These are phyloP conservation scores for Globisporangium paddicum DNA, from an alignment of 352 stramenopile genomes.

Conservation along the genomic window DNA sequence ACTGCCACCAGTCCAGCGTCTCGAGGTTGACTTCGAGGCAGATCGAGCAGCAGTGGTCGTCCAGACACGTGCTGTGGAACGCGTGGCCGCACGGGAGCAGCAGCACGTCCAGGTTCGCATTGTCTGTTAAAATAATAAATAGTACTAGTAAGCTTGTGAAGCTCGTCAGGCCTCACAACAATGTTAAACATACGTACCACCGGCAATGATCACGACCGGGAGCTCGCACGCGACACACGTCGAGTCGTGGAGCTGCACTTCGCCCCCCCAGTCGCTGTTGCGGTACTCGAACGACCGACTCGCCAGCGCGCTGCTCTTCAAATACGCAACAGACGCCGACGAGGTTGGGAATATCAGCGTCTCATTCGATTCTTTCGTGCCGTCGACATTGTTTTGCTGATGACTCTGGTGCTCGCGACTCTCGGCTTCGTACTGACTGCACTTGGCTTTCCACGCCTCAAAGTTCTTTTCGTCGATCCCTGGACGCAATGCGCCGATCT, in stretches of 20 bases:
- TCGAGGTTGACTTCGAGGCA: conserved; percentile 59
- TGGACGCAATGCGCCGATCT: conserved; percentile 36
- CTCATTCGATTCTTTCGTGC: neutral
- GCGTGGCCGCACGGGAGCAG: conserved; percentile 78
- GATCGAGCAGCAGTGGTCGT: conserved; percentile 56
- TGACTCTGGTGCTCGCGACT: conserved; percentile 13
- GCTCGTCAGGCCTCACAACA: too few species aligned
- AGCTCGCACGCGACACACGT: conserved; percentile 70
- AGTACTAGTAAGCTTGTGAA: too few species aligned
- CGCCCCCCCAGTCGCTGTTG: conserved; percentile 84
- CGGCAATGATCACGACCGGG: conserved; percentile 73
- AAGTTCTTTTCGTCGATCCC: conserved; percentile 43
- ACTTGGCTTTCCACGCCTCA: conserved; percentile 50
- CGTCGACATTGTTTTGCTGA: neutral
- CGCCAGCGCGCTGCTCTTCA: conserved; percentile 17
- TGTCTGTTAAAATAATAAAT: too few species aligned
- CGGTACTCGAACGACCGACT: conserved; percentile 70
- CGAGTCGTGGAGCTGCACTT: conserved; percentile 82
- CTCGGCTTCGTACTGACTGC: conserved; percentile 43
- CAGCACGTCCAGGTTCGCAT: conserved; percentile 67
- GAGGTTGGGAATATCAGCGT: neutral
- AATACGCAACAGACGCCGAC: neutral
- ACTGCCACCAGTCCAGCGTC: conserved; percentile 31
- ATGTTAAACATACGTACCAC: conserved; percentile 38
- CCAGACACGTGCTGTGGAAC: conserved; percentile 62